Base-by-base conservation (phyloP, 108 stramenopile species). In the Conticribra guillardii region DNA sequence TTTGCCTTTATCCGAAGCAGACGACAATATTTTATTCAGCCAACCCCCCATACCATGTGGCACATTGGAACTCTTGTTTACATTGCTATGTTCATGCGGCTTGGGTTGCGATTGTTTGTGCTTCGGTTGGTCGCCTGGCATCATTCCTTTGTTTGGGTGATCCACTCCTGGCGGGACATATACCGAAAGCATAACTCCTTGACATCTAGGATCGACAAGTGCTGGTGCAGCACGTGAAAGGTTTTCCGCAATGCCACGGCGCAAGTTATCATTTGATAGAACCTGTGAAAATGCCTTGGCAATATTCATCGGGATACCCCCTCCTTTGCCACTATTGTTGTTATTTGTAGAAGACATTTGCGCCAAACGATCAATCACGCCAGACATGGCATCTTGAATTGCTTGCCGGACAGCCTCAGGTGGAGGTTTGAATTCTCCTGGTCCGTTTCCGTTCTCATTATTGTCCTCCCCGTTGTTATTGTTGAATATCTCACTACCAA, bases 131-230 rank as follows among this genome's bases (percentile, higher is more conserved):
- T 71, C 72, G 5, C 82, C 80, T 16, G 89, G 89, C 66, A 89
- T 80, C 69, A 81, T 80, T 8, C 86, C 87, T 57, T 80, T 70
- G 60, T 90, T 90, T 0, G 76, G 76, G 52, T 87, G 88, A 49
- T 82, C 74, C 0, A 70, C 67, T 2, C 86, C 86, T 19, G 95
- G 95, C 28, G 95, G 95, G 14, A 96, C 91, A 68, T 92, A 96
- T 1, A 96, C 87, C 51, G 86, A 87, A 45, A 96, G 64, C 92
- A 93, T 92, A 50, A 96, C 90, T 26, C 95, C 95, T 69, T 93
- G 91, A 64, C 95, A 96, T 60, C 90, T 86, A 11, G 92, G 89
- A 77, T 96, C 92, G 19, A 87, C 80, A 3, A 96, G 76, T 17
- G 95, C 95, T n/a, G 91, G 95, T 16, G 95, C 95, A 21, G 92